These are phyloP conservation scores for Thinopyrum obtusiflorum DNA, from an alignment of 202 grass and related monocot genomes.

Conservation along the genomic window DNA sequence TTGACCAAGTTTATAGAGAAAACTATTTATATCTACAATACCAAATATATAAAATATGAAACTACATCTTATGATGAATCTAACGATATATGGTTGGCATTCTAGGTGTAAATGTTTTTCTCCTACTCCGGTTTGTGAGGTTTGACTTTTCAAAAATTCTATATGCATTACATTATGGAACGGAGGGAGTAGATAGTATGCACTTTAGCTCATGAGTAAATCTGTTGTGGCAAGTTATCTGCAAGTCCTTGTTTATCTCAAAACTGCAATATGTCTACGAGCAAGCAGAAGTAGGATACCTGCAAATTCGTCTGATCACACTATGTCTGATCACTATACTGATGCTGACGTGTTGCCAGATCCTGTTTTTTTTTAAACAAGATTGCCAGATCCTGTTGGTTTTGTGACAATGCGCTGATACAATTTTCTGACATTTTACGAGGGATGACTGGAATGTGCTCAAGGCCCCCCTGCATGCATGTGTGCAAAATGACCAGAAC, in stretches of 20 bases:
- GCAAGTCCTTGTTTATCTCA: neutral
- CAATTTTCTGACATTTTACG: neutral
- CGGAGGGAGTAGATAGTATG: neutral
- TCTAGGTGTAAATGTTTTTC: too few relatives aligned
- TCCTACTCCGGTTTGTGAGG: too few relatives aligned
- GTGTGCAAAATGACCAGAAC: too few relatives aligned
- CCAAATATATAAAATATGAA: too few relatives aligned
- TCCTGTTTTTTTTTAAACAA: too few relatives aligned
- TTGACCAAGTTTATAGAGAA: too few relatives aligned
- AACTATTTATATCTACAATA: too few relatives aligned
- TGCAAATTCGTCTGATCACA: neutral
- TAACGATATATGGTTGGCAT: too few relatives aligned
- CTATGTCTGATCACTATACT: too few relatives aligned
- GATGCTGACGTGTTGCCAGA: neutral
- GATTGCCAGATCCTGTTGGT: neutral
- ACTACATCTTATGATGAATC: too few relatives aligned
- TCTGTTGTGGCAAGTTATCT: neutral
- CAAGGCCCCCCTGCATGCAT: neutral
- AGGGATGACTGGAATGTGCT: constrained; percentile 30
- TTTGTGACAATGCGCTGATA: neutral
- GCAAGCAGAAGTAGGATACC: neutral
- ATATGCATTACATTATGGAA: too few relatives aligned
- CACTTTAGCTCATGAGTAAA: neutral
- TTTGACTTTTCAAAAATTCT: too few relatives aligned
- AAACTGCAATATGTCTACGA: neutral